Percentiles rank a stretch among this genome's conserved stretches.
phyloP scores from a whole-genome alignment of 257 asterid genomes.

The Salvia rosmarinus region DNA sequence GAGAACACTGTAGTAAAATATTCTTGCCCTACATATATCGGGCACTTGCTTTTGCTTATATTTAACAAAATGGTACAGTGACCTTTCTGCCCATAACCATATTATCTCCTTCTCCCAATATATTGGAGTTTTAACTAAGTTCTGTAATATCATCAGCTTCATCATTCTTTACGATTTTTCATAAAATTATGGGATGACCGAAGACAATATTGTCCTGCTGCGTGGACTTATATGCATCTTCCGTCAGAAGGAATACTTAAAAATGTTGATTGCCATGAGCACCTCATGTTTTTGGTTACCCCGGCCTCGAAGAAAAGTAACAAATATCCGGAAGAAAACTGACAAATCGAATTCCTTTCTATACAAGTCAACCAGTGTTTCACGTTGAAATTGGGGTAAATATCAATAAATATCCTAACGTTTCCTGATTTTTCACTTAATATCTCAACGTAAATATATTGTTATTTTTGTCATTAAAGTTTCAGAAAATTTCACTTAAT shows the following conservation, averaged over 20 bases:
- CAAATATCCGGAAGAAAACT: too few species aligned
- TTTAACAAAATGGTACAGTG: slow-evolving; percentile 37
- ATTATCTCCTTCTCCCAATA: slow-evolving; percentile 35
- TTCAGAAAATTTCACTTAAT: too few species aligned
- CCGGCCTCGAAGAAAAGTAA: too few species aligned
- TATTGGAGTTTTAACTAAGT: slow-evolving; percentile 33
- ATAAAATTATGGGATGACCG: slow-evolving; percentile 36
- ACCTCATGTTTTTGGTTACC: too few species aligned
- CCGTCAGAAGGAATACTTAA: slow-evolving; percentile 43
- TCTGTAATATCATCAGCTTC: slow-evolving; percentile 40
- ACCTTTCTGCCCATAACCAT: slow-evolving; percentile 58
- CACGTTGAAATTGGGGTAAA: too few species aligned
- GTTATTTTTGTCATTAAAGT: too few species aligned
- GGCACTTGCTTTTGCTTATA: slow-evolving; percentile 36
- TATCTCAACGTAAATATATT: too few species aligned
- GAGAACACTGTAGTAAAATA: slow-evolving; percentile 30
- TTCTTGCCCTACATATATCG: slow-evolving; percentile 36
- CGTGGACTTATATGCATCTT: slow-evolving; percentile 35
- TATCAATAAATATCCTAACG: too few species aligned
- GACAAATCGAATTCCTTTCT: too few species aligned
- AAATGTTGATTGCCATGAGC: slow-evolving; percentile 37
- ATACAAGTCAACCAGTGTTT: too few species aligned
- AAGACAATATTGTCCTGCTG: slow-evolving; percentile 33
- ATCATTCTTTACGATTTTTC: slow-evolving; percentile 35
- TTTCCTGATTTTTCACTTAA: too few species aligned